Base-by-base conservation (phyloP, 768 basidiomycete genomes). In the Inosperma sp. region DNA sequence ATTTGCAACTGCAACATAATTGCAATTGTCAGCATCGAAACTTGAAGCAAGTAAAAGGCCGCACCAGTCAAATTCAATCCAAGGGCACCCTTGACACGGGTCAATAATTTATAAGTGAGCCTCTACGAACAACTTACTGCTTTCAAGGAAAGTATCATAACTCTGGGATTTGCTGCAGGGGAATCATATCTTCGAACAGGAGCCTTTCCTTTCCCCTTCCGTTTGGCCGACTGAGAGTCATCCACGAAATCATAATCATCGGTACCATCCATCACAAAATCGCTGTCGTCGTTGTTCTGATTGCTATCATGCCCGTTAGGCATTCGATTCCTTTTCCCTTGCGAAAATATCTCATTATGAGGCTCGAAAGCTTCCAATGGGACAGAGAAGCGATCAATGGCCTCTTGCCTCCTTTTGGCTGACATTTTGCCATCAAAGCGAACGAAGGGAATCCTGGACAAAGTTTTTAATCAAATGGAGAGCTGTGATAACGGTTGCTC, bases 91-190 rank as follows among this genome's bases (percentile, higher is more conserved):
- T 64, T 47, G 48, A 30, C 29, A 54, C 35, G 37, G 46, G 29
- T 51, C 30, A 37, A 23, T 13, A 30, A 8, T 10, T 14, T 44
- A 42, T 16, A 5, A 35, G 25, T 5, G 14, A 17, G 14, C 7
- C 13, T 3, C 23, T 26, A 13, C 35, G 21, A 39, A 9, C 5
- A 30, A 68, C 72, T 31, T 59, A 77, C 77, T 39, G 81, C 83
- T 69, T 92, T 93, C 59, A 93, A 72, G 5, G 91, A 93, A 48
- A 94, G 84, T 46, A 94, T 72, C 86, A 94, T 84, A 27, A 94
- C 84, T 53, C 74, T 78, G 4, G 92, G 88, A 61, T 84, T 88
- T 23, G 62, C 65, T 9, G 66, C 68, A 19, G 55, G 27, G 21
- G 31, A n/a, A 5, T 42, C 61, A 63, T 29, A 58, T 48, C 47